Base-by-base conservation (phyloP, 2,329 filamentous ascomycete genomes). In the Neoarthrinium moseri region DNA sequence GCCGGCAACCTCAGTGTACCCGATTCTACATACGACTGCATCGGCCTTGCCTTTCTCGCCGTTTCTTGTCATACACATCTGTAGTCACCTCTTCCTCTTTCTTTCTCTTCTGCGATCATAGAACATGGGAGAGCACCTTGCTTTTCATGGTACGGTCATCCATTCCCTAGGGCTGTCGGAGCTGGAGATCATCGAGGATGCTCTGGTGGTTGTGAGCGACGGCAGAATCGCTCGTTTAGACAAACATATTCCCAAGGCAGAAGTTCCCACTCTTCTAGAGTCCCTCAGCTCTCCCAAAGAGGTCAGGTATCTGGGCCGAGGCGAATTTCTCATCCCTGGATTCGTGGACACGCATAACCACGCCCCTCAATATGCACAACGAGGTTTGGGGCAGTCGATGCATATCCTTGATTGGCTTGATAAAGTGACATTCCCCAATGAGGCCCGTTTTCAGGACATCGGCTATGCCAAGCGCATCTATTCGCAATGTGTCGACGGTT, bases 271-370 rank as follows among this genome's bases (percentile, higher is more conserved):
- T 17, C 26, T 54, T 2, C 45, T 59, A 6, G 35, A 46, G 5
- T 24, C 51, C 6, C 23, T 42, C 15, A 46, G 51, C 8, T n/a
- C 58, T 23, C 45, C 51, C 11, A 20, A 46, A 8, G 18, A 33
- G 3, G 45, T 67, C 22, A 58, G 56, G 26, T 54, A 52, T 21
- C 65, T 79, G 3, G 38, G 53, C 2, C 64, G 58, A 6, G 70
- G 70, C 30, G 63, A 78, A 36, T 81, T 84, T 54, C 61, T 83
- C 38, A 73, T 82, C 46, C 80, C 81, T 0, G 79, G 80, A 34
- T 77, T 83, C 54, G 67, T 87, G 43, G 83, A 87, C 65, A 86
- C 82, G 1, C 84, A 87, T 61, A 84, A 84, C 49, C 84, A 87
- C 56, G 83, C 84, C 0, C 83, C 83, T 30, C 74, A 80, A 53